A percentile compares a stretch with the other conserved stretches of the same genome.
Evolutionary conservation across 192 early-diverging fungal species (phyloP).

Genomic region (Gryganskiella cystojenkinii): DNA sequence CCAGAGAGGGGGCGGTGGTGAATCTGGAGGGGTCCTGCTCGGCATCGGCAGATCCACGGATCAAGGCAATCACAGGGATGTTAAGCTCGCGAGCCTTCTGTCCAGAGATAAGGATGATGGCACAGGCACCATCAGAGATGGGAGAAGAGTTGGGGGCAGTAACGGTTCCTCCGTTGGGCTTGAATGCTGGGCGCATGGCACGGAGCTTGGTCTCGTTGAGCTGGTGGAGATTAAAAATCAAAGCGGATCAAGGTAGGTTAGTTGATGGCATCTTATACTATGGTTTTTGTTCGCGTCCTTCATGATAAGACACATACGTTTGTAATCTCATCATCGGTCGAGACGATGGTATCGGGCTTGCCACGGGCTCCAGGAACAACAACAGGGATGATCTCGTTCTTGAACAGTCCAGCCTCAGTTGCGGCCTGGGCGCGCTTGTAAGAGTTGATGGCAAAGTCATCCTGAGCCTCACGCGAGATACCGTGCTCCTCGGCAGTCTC

Average conservation of each 20-base stretch:
- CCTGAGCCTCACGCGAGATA: constrained; percentile 86
- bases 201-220: constrained; percentile 89
- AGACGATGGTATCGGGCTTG: constrained; percentile 68
- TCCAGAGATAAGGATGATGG: constrained; percentile 78
- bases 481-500: constrained; percentile 80
- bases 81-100: constrained; percentile 65
- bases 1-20: constrained; percentile 79
- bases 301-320: constrained; percentile 49
- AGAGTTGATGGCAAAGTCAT: constrained; percentile 77
- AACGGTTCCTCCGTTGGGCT: constrained; percentile 85
- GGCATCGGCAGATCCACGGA: constrained; percentile 79
- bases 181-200: constrained; percentile 89
- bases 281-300: not conserved
- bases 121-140: constrained; percentile 84
- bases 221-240: constrained; percentile 6
- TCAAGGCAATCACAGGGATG: constrained; percentile 63
- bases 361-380: constrained; percentile 75
- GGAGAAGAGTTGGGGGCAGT: constrained; percentile 90
- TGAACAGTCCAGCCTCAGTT: constrained; percentile 66
- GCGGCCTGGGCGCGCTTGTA: constrained; percentile 84
- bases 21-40: constrained; percentile 74
- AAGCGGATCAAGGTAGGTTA: not conserved
- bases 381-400: constrained; percentile 77
- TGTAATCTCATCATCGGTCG: constrained; percentile 70
- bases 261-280: not conserved